These are phyloP conservation scores for Styphnolobium japonicum DNA, from an alignment of 306 rosid genomes.

Conservation along the genomic window DNA sequence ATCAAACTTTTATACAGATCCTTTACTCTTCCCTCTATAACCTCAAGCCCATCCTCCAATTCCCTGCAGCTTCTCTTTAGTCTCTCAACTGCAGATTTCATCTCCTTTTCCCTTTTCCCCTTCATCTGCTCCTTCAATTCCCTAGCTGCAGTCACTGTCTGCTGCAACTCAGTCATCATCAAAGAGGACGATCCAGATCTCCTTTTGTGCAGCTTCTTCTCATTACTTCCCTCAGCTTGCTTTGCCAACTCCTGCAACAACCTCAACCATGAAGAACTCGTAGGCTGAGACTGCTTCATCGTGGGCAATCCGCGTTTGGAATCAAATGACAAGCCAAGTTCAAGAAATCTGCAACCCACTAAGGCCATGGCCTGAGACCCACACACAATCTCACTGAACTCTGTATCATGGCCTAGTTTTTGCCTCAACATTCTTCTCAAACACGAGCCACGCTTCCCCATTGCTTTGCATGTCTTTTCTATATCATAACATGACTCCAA, in stretches of 20 bases:
- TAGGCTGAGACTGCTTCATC: not conserved
- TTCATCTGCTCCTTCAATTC: conserved; percentile 28
- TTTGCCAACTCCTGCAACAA: conserved; percentile 16
- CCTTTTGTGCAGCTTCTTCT: conserved; percentile 4
- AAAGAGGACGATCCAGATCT: conserved; percentile 6
- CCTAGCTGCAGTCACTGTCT: conserved; percentile 8
- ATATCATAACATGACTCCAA: conserved; percentile 12
- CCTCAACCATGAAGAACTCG: conserved; percentile 25
- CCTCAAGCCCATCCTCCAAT: conserved; percentile 31
- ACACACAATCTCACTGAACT: conserved; percentile 33
- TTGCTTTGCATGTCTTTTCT: conserved; percentile 2
- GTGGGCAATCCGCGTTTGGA: not conserved
- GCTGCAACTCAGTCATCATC: conserved; percentile 26
- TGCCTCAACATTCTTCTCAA: conserved; percentile 18
- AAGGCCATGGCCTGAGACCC: conserved; percentile 38
- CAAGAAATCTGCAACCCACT: conserved; percentile 30
- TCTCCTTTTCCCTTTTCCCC: conserved; percentile 17
- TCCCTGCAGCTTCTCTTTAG: conserved; percentile 17
- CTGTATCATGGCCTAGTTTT: conserved; percentile 14
- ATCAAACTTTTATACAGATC: conserved; percentile 36
- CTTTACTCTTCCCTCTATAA: conserved; percentile 37
- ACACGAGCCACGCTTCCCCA: not conserved
- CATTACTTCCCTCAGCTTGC: conserved; percentile 13
- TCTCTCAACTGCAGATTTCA: conserved; percentile 14
- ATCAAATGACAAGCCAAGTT: conserved; percentile 27